These are phyloP conservation scores for Capronia americana DNA, from an alignment of 2,329 filamentous ascomycete genomes.

Conservation along the genomic window DNA sequence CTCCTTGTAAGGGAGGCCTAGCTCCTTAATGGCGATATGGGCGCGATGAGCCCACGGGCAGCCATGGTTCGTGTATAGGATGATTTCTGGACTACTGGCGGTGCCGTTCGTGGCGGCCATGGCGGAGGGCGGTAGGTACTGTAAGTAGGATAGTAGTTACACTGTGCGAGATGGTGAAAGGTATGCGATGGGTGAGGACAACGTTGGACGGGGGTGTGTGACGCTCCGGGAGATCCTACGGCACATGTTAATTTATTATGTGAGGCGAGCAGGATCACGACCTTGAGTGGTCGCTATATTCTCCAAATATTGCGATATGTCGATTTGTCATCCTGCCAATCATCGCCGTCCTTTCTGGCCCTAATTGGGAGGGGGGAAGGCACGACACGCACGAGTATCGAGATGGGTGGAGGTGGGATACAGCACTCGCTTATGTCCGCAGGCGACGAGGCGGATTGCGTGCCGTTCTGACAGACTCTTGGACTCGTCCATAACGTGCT, in stretches of 20 bases:
- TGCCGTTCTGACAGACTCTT: too few relatives aligned
- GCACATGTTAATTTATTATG: neutral
- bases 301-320: constrained; percentile 18
- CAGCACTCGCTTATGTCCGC: too few relatives aligned
- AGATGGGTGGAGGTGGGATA: too few relatives aligned
- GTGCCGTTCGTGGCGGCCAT: constrained; percentile 16
- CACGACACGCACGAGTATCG: too few relatives aligned
- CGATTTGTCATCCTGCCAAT: constrained; percentile 20
- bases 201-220: neutral
- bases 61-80: constrained; percentile 71
- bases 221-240: neutral
- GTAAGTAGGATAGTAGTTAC: neutral
- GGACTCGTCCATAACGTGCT: too few relatives aligned
- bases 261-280: neutral
- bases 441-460: too few relatives aligned
- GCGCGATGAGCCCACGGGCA: constrained; percentile 80
- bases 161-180: neutral
- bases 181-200: neutral
- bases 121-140: neutral
- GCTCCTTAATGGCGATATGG: constrained; percentile 73
- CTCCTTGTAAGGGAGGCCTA: constrained; percentile 70
- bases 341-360: neutral
- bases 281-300: constrained; percentile 5
- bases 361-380: neutral
- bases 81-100: constrained; percentile 60